These are phyloP conservation scores for Lotus japonicus DNA, from an alignment of 306 rosid genomes.

Conservation along the genomic window DNA sequence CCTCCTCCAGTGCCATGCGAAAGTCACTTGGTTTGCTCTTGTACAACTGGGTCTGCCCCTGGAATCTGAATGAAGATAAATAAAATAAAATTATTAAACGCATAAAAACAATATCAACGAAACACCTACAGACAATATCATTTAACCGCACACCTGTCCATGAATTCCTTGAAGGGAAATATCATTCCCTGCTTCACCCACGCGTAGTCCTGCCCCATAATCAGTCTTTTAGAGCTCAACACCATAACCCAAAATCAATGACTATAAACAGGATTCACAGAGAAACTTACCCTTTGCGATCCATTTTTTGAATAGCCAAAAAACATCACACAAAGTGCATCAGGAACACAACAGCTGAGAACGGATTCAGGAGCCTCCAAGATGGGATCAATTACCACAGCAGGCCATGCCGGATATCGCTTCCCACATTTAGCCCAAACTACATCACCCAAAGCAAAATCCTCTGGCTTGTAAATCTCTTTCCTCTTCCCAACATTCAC, in stretches of 20 bases:
- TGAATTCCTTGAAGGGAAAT: conserved; percentile 64
- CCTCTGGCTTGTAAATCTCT: conserved; percentile 63
- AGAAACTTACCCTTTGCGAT: conserved; percentile 59
- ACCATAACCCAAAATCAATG: not conserved
- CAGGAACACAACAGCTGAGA: conserved; percentile 59
- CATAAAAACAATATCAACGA: conserved; percentile 1
- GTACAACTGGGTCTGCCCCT: conserved; percentile 84
- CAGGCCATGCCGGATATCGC: conserved; percentile 96
- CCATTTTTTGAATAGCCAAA: conserved; percentile 88
- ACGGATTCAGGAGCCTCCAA: conserved; percentile 78
- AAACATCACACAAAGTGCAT: conserved; percentile 86
- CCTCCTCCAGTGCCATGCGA: conserved; percentile 91
- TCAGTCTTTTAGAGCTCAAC: conserved; percentile 12
- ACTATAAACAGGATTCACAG: not conserved
- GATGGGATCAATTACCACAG: conserved; percentile 87
- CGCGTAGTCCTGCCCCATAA: conserved; percentile 74
- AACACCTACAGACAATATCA: not conserved
- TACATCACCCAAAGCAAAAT: conserved; percentile 83
- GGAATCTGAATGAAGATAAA: conserved; percentile 52
- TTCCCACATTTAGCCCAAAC: conserved; percentile 98
- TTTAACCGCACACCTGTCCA: conserved; percentile 59
- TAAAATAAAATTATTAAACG: not conserved
- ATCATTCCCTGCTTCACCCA: conserved; percentile 98
- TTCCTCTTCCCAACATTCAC: conserved; percentile 40
- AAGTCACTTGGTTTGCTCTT: conserved; percentile 86